These are phyloP conservation scores for Solanum commersonii DNA, from an alignment of 257 asterid species.

Conservation along the genomic window DNA sequence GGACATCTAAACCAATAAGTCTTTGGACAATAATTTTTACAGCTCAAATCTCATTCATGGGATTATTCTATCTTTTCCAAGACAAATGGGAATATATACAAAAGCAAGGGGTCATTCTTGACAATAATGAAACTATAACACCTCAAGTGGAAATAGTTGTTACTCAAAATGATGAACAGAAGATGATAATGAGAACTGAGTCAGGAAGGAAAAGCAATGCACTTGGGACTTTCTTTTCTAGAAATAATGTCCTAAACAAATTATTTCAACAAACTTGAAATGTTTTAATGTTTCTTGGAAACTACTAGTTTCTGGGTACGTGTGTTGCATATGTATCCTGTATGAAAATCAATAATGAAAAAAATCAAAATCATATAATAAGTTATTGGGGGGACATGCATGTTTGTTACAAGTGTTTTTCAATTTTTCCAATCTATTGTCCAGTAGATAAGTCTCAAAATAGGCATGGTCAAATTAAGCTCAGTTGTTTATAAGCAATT, in stretches of 20 bases:
- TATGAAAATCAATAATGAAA: too few species aligned
- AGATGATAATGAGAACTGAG: slow-evolving; percentile 13
- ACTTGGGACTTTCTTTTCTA: slow-evolving; percentile 55
- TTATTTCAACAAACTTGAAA: slow-evolving; percentile 57
- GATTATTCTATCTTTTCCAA: slow-evolving; percentile 60
- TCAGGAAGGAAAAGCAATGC: slow-evolving; percentile 67
- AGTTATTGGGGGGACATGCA: too few species aligned
- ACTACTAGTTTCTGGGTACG: neutral
- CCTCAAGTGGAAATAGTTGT: slow-evolving; percentile 6
- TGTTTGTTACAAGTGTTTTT: too few species aligned
- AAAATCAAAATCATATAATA: too few species aligned
- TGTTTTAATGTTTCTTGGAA: neutral
- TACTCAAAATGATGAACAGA: neutral
- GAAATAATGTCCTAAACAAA: slow-evolving; percentile 60
- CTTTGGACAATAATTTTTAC: slow-evolving; percentile 64
- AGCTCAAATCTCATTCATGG: slow-evolving; percentile 67
- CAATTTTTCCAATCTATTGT: too few species aligned
- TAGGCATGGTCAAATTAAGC: too few species aligned
- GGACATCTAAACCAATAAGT: slow-evolving; percentile 38
- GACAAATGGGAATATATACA: slow-evolving; percentile 78
- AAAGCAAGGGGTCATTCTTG: slow-evolving; percentile 35
- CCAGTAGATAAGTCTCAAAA: too few species aligned
- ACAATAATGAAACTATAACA: neutral
- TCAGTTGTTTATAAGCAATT: too few species aligned
- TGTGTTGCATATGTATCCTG: too few species aligned